Base-by-base conservation (phyloP, 2,329 filamentous ascomycete genomes). In the Periconia macrospinosa region DNA sequence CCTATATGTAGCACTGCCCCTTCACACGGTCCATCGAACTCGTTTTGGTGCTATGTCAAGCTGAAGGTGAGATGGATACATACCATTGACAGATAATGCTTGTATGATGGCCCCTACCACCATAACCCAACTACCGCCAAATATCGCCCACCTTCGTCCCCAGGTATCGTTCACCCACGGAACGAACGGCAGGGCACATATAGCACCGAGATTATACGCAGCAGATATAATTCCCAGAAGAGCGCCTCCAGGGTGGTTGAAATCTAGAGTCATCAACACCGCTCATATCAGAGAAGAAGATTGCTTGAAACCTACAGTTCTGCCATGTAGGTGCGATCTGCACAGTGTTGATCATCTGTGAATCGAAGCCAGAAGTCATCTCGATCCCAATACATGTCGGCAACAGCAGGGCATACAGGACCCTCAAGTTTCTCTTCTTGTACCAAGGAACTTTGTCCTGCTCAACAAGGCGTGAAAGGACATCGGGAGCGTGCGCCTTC, bases 101-200 rank as follows among this genome's bases (percentile, higher is more conserved):
- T 70, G 67, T 3, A 70, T 45, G 6, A 63, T 35, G 10, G 74
- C 72, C 37, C 76, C 78, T 10, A 78, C 40, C 35, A 78, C 67
- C 75, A 79, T 78, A 45, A 81, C 59, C 50, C 74, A 52, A 48
- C 76, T 77, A 2, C 78, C 78, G 10, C 71, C 30, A 19, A 70
- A 67, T 52, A 79, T 78, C 0, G 76, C 68, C 46, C 69, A 60
- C 54, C 71, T 71, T 14, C 77, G 70, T 17, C 77, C 77, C 56
- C 70, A 75, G 27, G 61, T 67, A 66, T 79, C 77, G 50, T 76
- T 75, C 33, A 78, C 70, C 53, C 58, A 61, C 2, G 67, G 65
- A 10, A 68, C 65, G n/a, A 68, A 57, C 27, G 66, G 75, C 15
- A 74, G 72, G 48, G 69, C 67, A 37, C 60, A 65, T 23, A 76